A percentile compares a stretch with the other conserved stretches of the same genome.
Evolutionary conservation across 805 yeast species (phyloP).

Genomic region (Lachancea kluyveri): DNA sequence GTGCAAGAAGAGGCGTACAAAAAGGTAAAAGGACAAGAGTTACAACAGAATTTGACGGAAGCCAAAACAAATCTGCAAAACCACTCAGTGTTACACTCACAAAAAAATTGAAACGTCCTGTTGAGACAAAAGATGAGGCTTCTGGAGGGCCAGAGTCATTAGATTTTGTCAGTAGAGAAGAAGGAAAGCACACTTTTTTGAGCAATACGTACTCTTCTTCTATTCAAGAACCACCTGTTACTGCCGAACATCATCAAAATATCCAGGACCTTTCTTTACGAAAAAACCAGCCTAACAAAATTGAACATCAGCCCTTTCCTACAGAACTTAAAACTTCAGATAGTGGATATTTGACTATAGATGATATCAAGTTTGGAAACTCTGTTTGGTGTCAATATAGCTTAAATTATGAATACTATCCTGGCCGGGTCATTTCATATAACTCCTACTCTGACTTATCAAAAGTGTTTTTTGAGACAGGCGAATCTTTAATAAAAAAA

Average conservation of each 20-base stretch:
- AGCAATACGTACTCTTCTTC: too few relatives aligned
- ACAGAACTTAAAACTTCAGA: conserved; percentile 8
- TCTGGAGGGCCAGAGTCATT: too few relatives aligned
- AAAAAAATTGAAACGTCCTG: too few relatives aligned
- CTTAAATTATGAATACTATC: conserved; percentile 38
- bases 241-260: too few relatives aligned
- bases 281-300: background rate
- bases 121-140: too few relatives aligned
- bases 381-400: conserved; percentile 52
- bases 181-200: too few relatives aligned
- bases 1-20: conserved; percentile 5
- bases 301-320: conserved; percentile 4
- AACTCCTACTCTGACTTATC: conserved; percentile 14
- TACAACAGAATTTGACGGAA: too few relatives aligned
- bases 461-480: conserved; percentile 20
- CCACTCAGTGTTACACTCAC: too few relatives aligned
- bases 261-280: too few relatives aligned
- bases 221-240: background rate
- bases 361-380: conserved; percentile 26
- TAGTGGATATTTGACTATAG: conserved; percentile 16
- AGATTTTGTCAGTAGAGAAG: too few relatives aligned
- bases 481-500: conserved; percentile 12
- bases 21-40: too few relatives aligned
- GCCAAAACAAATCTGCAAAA: too few relatives aligned
- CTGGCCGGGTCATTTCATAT: conserved; percentile 37